A percentile compares a stretch with the other conserved stretches of the same genome.
phyloP scores from a whole-genome alignment of 148 eudicot species.

The Diospyros kaki region DNA sequence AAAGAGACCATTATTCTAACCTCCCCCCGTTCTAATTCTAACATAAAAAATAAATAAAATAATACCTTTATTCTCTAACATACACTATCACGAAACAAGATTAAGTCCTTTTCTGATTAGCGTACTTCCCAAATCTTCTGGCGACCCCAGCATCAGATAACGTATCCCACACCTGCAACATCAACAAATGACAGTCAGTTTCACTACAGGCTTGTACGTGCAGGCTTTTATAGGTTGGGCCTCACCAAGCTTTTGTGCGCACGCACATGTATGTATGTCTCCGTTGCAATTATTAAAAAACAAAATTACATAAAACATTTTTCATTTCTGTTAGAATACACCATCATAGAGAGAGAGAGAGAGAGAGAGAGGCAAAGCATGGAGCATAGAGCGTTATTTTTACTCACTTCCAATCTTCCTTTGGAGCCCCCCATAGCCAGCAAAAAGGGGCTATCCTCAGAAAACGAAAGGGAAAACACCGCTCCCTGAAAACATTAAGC shows the following conservation, averaged over 20 bases:
- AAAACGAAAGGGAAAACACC: constrained; percentile 71
- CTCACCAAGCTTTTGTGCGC: too few relatives aligned
- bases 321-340: too few relatives aligned
- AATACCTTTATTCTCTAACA: neutral
- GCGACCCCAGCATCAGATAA: constrained; percentile 51
- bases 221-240: too few relatives aligned
- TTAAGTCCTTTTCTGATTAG: constrained; percentile 15
- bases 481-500: constrained; percentile 60
- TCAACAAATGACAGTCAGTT: neutral
- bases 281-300: too few relatives aligned
- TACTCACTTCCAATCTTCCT: constrained; percentile 72
- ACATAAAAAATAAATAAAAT: too few relatives aligned
- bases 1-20: too few relatives aligned
- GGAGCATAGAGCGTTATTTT: neutral
- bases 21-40: too few relatives aligned
- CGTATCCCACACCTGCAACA: constrained; percentile 75
- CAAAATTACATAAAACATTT: too few relatives aligned
- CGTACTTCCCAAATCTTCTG: constrained; percentile 35
- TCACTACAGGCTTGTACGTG: neutral
- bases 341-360: too few relatives aligned
- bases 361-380: neutral
- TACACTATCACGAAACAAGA: neutral
- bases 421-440: constrained; percentile 91
- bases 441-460: constrained; percentile 64
- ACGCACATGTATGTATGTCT: too few relatives aligned